phyloP scores from a whole-genome alignment of 345 rosid genomes.

The Leavenworthia alabamica region DNA sequence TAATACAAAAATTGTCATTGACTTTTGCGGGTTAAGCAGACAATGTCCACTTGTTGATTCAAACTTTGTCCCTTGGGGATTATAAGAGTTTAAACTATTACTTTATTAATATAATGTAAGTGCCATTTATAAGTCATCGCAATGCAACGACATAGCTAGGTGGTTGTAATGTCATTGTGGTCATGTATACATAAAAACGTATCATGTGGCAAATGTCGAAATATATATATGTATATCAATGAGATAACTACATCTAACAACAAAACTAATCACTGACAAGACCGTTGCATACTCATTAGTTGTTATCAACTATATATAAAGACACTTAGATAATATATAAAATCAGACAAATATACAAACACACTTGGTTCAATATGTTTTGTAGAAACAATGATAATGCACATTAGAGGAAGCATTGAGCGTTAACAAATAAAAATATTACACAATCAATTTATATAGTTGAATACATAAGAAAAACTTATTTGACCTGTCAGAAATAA shows the following conservation, averaged over 20 bases:
- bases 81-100: slow-evolving; percentile 1
- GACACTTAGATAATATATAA: not conserved
- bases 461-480: not conserved
- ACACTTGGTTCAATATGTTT: not conserved
- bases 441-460: not conserved
- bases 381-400: not conserved
- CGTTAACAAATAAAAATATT: not conserved
- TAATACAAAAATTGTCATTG: not conserved
- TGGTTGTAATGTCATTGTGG: slow-evolving; percentile 24
- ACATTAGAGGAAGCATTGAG: not conserved
- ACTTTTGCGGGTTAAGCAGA: slow-evolving; percentile 22
- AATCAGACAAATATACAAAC: not conserved
- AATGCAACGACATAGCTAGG: slow-evolving; percentile 19
- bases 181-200: slow-evolving; percentile 17
- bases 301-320: not conserved
- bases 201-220: slow-evolving; percentile 12
- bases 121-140: slow-evolving; percentile 9
- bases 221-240: not conserved
- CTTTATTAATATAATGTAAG: not conserved
- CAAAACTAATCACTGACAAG: slow-evolving; percentile 11
- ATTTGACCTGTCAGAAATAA: slow-evolving; percentile 13
- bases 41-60: slow-evolving; percentile 23
- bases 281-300: slow-evolving; percentile 5
- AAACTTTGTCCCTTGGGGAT: slow-evolving; percentile 18
- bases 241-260: slow-evolving; percentile 8